Conservation (phyloP, 2,329 filamentous ascomycete genomes). For the Didymella segeticola region DNA sequence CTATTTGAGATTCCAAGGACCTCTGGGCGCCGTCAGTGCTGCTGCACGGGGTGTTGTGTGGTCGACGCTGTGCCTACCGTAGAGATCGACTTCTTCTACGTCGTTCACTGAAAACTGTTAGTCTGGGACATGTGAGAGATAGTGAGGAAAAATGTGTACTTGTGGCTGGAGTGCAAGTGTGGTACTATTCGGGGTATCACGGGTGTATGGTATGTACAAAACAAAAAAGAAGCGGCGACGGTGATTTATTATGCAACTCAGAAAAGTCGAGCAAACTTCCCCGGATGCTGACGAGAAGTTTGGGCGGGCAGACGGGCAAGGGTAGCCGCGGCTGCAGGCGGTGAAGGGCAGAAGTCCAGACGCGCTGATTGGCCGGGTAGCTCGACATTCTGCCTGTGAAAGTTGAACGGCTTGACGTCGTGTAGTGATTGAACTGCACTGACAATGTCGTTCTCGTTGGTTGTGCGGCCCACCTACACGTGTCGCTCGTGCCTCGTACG, state of each 20-base stretch:
- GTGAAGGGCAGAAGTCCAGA: conserved; percentile 11
- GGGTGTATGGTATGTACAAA: not conserved
- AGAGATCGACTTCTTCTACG: conserved; percentile 65
- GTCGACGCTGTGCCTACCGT: conserved; percentile 48
- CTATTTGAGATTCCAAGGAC: conserved; percentile 76
- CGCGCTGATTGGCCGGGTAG: conserved; percentile 15
- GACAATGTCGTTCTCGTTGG: conserved; percentile 32
- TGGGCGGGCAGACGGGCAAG: too few relatives aligned
- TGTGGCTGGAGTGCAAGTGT: not conserved
- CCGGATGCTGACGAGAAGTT: conserved; percentile 9
- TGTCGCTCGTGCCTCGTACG: conserved; percentile 40
- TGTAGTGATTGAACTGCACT: not conserved
- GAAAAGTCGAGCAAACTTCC: conserved; percentile 16
- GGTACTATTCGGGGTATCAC: not conserved
- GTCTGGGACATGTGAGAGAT: not conserved
- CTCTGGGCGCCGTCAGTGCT: conserved; percentile 58
- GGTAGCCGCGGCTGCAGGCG: conserved; percentile 19
- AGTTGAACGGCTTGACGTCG: conserved; percentile 9
- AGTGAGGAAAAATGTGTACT: not conserved
- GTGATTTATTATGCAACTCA: not conserved
- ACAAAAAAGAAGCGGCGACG: not conserved
- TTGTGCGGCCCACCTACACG: conserved; percentile 33
- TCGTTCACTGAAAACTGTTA: conserved; percentile 14
- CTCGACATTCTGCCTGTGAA: conserved; percentile 20
- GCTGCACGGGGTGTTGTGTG: too few relatives aligned